Conservation (phyloP, 179 eudicot genomes). For the Camellia oleifera region DNA sequence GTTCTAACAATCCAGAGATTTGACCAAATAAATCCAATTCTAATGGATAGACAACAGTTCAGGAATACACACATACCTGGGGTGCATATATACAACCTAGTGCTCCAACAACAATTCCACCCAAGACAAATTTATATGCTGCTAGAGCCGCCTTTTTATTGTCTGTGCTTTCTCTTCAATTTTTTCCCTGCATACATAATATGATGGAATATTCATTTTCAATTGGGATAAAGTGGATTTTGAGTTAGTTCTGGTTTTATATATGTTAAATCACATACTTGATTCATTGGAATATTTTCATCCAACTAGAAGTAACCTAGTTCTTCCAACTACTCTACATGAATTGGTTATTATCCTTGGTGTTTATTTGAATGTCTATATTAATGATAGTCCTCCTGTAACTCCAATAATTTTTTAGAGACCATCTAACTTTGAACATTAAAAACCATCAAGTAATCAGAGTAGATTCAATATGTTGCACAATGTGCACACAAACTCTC, state of each 20-base stretch:
- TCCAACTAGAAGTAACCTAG: neutral
- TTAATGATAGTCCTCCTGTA: neutral
- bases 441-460: no score
- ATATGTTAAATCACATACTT: neutral
- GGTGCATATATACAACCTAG: no score
- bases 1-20: no score
- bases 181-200: neutral
- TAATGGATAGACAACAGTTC: no score
- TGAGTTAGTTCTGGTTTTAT: neutral
- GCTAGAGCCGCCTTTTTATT: neutral
- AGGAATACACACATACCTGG: no score
- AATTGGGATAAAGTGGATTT: neutral
- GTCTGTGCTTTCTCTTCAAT: neutral
- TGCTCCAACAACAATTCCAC: no score
- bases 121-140: neutral
- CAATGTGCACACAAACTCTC: no score
- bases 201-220: neutral
- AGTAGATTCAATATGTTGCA: no score
- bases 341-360: neutral
- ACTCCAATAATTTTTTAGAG: neutral
- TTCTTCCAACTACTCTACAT: neutral
- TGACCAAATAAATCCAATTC: no score
- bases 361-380: neutral
- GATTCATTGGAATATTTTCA: neutral
- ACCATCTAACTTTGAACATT: no score